phyloP scores from a whole-genome alignment of 2,329 filamentous ascomycete species.

The Harringtonia lauricola region DNA sequence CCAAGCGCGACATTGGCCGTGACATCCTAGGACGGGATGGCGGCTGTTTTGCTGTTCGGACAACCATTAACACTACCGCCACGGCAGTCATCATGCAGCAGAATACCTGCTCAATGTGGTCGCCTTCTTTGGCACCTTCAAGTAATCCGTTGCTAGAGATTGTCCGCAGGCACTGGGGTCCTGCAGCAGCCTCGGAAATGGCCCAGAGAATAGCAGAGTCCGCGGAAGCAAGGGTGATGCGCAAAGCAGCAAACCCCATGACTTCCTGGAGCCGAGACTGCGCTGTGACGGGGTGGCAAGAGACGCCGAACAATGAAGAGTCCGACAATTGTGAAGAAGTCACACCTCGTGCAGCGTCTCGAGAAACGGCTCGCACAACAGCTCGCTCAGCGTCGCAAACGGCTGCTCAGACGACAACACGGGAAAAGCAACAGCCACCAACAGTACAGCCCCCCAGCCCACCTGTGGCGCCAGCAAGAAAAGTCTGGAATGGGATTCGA shows the following conservation, averaged over 20 bases:
- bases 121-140: slow-evolving; percentile 25
- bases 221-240: neutral
- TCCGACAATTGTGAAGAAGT: slow-evolving; percentile 5
- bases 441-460: neutral
- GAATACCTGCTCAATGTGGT: slow-evolving; percentile 39
- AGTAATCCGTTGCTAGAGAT: slow-evolving; percentile 30
- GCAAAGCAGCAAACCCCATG: slow-evolving; percentile 2
- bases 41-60: slow-evolving; percentile 30
- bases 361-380: neutral
- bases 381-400: too few relatives aligned
- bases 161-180: slow-evolving; percentile 37
- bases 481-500: slow-evolving; percentile 11
- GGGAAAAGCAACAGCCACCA: neutral
- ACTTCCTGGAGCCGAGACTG: neutral
- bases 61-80: slow-evolving; percentile 39
- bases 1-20: slow-evolving; percentile 13
- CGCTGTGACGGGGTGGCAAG: neutral
- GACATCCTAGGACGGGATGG: slow-evolving; percentile 3
- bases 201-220: slow-evolving; percentile 21
- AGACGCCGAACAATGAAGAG: neutral
- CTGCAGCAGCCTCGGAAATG: slow-evolving; percentile 28
- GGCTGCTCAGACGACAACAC: too few relatives aligned
- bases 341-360: slow-evolving; percentile 6
- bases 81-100: slow-evolving; percentile 38
- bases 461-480: slow-evolving; percentile 6